phyloP scores from a whole-genome alignment of 2,329 filamentous ascomycete genomes.

The Calonectria crousiana region DNA sequence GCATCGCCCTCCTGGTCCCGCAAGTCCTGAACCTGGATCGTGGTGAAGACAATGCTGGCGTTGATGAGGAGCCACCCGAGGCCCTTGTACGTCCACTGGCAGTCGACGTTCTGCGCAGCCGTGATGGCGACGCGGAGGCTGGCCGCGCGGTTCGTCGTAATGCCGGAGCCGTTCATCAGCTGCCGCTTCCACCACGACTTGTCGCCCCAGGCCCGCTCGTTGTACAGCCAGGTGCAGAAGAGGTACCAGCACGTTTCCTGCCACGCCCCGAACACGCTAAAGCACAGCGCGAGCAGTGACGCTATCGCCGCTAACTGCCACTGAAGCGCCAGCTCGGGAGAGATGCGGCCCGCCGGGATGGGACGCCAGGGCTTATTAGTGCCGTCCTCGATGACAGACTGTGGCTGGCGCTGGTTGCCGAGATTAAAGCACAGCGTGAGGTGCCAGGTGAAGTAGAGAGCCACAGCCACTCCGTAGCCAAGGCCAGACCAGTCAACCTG shows the following conservation, averaged over 20 bases:
- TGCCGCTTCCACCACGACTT: conserved; percentile 44
- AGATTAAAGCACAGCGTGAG: neutral
- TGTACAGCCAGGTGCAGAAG: conserved; percentile 54
- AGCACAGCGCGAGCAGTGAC: conserved; percentile 1
- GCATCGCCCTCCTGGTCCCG: conserved; percentile 41
- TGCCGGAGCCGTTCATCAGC: conserved; percentile 37
- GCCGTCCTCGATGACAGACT: neutral
- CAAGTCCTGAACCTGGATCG: conserved; percentile 42
- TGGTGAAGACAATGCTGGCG: conserved; percentile 39
- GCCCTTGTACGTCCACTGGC: neutral
- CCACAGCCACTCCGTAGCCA: neutral
- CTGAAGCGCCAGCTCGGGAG: neutral
- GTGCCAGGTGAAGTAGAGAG: conserved; percentile 1
- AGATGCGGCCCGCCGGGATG: neutral
- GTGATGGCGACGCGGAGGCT: conserved; percentile 30
- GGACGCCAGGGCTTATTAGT: neutral
- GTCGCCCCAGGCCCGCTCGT: conserved; percentile 51
- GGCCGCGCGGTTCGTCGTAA: conserved; percentile 37
- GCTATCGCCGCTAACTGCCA: neutral
- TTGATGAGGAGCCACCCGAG: conserved; percentile 33
- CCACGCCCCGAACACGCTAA: conserved; percentile 35
- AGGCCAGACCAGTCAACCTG: neutral
- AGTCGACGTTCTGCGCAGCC: neutral
- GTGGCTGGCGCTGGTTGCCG: neutral
- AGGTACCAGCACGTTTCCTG: conserved; percentile 47